Percentiles rank a stretch among this genome's conserved stretches.
These are phyloP conservation scores for Microcos paniculata DNA, from an alignment of 345 rosid genomes.

Conservation along the genomic window DNA sequence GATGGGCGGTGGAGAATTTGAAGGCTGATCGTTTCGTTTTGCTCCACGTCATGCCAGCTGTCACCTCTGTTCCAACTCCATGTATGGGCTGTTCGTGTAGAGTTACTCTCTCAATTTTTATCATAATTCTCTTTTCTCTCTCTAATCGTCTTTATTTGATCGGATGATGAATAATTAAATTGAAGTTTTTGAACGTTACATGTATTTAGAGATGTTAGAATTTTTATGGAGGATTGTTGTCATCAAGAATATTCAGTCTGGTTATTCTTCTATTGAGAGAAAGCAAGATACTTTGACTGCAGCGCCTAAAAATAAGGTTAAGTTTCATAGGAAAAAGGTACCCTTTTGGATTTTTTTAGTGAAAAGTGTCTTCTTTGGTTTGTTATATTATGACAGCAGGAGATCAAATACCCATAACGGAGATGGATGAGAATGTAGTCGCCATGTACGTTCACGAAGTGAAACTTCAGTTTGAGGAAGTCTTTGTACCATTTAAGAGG, in stretches of 20 bases:
- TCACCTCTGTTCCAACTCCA: slow-evolving; percentile 70
- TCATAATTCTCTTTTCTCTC: background rate
- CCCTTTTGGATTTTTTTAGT: background rate
- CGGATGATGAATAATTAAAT: background rate
- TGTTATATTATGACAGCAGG: slow-evolving; percentile 43
- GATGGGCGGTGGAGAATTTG: slow-evolving; percentile 70
- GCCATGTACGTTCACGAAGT: slow-evolving; percentile 58
- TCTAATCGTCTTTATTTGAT: background rate
- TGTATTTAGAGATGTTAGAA: background rate
- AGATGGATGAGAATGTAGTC: slow-evolving; percentile 70
- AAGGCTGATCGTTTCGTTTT: slow-evolving; percentile 54
- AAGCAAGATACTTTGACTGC: background rate
- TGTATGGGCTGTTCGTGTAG: slow-evolving; percentile 34
- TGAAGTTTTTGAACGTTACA: background rate
- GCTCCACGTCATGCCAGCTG: slow-evolving; percentile 70
- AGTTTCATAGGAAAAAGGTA: background rate
- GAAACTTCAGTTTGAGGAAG: slow-evolving; percentile 43
- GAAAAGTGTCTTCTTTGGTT: background rate
- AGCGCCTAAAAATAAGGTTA: background rate
- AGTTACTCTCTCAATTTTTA: background rate
- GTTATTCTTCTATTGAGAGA: background rate
- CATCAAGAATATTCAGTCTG: background rate
- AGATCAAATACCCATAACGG: slow-evolving; percentile 52
- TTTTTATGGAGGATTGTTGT: background rate
- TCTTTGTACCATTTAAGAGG: slow-evolving; percentile 52